Evolutionary conservation across 2,329 filamentous ascomycete genomes (phyloP), one percentile per base, ranked within the genome.

Genomic region (Penicillium brasilianum): DNA sequence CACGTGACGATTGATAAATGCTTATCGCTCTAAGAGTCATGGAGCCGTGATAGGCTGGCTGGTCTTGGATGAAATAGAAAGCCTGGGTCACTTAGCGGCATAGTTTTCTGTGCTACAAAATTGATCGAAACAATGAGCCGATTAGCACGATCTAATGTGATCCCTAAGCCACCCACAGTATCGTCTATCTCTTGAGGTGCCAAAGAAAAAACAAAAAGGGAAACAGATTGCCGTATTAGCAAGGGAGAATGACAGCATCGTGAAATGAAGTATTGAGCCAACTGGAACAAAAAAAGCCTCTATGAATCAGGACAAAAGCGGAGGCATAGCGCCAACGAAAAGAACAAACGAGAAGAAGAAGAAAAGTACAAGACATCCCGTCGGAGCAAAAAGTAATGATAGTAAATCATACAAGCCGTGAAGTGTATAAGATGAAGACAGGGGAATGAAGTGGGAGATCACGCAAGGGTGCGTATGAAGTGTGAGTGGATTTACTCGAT

Each of bases 401-500:
- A 55, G 53, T 69, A 65, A 63, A 56, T 65, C 56, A 69, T 67
- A 61, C 57, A 66, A 39, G 65, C 60, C 66, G 59, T 67, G 58
- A 59, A 63, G 58, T 62, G 39, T 55, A 61, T 44, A 61, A 18
- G 57, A 57, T 61, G 60, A 61, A 53, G 50, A 39, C 18, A 53
- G 41, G 36, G 46, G 39, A 25, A 10, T 22, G 44, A 41, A 16
- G n/a, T 41, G 32, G 51, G 37, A 43, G 30, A 30, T 36, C 8
- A 43, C 43, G 44, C 20, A 32, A 60, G 51, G 53, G 22, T 28
- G 22, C 52, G 25, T 36, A 44, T n/a, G 22, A 18, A 25, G 54
- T 44, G 30, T 18, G 41, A 43, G 16, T 20, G 20, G 49, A 52
- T 61, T 64, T 75, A 82, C 66, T 99, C 95, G 73, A 96, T 96